Percentiles rank a stretch among this genome's conserved stretches.
phyloP scores from a whole-genome alignment of 139 green algal species.

The Desmodesmus armatus region DNA sequence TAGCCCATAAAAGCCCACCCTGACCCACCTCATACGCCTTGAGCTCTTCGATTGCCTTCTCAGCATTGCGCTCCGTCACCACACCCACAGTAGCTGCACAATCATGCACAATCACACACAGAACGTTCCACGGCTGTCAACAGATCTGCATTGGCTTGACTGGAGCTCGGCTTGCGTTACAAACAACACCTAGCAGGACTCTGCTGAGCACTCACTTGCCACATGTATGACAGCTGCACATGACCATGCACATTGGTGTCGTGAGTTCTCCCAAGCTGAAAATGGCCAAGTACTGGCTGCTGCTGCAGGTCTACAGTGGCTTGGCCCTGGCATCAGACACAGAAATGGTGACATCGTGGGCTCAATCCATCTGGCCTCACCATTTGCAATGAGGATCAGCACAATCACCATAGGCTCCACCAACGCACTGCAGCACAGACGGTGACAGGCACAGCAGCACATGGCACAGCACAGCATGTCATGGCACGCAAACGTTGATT shows the following conservation, averaged over 20 bases:
- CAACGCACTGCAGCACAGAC: constrained; percentile 64
- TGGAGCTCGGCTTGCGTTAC: no score
- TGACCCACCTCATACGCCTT: constrained; percentile 79
- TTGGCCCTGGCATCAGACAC: no score
- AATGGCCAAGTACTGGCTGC: background rate
- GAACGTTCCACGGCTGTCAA: no score
- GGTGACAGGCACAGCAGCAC: background rate
- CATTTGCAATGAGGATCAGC: constrained; percentile 91
- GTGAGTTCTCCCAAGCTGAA: no score
- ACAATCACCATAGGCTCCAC: constrained; percentile 91
- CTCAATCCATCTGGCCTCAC: constrained; percentile 50
- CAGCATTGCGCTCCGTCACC: constrained; percentile 91
- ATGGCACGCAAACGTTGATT: background rate
- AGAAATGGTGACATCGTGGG: no score
- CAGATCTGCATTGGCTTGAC: no score
- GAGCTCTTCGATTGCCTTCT: constrained; percentile 89
- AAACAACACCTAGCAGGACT: no score
- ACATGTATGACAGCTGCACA: no score
- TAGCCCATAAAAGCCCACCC: background rate
- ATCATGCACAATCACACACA: no score
- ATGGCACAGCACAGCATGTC: background rate
- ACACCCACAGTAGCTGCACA: constrained; percentile 90
- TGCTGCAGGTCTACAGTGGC: no score
- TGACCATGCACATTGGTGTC: no score
- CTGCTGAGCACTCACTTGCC: no score